Base-by-base conservation (phyloP, 1,284 basidiomycete species). In the Ustilago lituana region DNA sequence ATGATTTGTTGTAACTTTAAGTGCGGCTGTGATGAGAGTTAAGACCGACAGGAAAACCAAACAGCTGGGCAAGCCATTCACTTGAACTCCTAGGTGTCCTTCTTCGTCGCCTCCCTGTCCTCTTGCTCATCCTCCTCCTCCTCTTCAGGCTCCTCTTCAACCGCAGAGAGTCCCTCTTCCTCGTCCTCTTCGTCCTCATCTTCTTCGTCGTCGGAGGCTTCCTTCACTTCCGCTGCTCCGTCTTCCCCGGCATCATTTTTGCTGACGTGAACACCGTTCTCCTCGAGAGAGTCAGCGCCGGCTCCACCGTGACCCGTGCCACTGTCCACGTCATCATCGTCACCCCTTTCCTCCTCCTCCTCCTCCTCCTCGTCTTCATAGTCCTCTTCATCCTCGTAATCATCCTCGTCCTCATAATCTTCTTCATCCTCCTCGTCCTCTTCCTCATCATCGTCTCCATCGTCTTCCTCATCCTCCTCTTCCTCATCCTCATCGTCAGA, bases 401-500 rank as follows among this genome's bases (percentile, higher is more conserved):
- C 57, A 2, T 72, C 40, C 14, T 58, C 66, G n/a, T 50, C 49
- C 49, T 68, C 58, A 3, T 59, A 37, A 5, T 60, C 45, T 2
- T 64, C 47, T 1, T 64, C 69, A 29, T 68, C 76, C 4, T 60
- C 77, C 20, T 57, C 64, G 22, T 68, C 67, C 12, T 53, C 62
- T 4, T 27, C 55, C 3, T 73, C 62, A 41, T 73, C 65, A 77
- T 89, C 24, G 62, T 54, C 59, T 3, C 17, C 62, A 6, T 65
- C 57, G 6, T 58, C 47, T 2, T 60, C 57, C 4, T 61, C 85
- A 90, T 20, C 88, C 88, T 23, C 59, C 89, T 48, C 88, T 88
- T 22, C 85, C 89, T 53, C 64, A 17, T 82, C 80, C 59, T 91
- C 89, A 74, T 90, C 87, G 5, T 87, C 87, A 3, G 86, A 87